Conservation (phyloP, 495 filamentous ascomycete species). For the Lasiosphaeria miniovina region DNA sequence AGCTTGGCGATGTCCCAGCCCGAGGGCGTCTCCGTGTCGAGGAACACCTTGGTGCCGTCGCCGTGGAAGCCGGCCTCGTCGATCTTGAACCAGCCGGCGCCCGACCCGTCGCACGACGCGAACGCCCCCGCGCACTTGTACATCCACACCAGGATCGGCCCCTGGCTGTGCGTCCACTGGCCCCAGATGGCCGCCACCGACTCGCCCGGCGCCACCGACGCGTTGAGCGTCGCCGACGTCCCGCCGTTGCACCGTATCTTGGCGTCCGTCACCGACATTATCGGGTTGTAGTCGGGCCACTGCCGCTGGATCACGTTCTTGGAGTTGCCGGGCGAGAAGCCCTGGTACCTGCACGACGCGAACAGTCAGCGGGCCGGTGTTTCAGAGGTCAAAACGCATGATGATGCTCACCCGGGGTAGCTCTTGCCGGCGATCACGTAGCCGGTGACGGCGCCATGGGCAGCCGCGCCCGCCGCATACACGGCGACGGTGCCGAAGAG, state of each 20-base stretch:
- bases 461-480: slow-evolving; percentile 39
- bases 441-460: slow-evolving; percentile 56
- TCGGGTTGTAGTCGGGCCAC: slow-evolving; percentile 55
- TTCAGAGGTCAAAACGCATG: background rate
- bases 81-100: slow-evolving; percentile 58
- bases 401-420: slow-evolving; percentile 43
- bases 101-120: slow-evolving; percentile 43
- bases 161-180: slow-evolving; percentile 58
- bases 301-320: slow-evolving; percentile 53
- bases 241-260: slow-evolving; percentile 58
- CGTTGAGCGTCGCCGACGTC: slow-evolving; percentile 41
- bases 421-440: slow-evolving; percentile 53
- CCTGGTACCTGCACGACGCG: slow-evolving; percentile 44
- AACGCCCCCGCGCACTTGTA: slow-evolving; percentile 50
- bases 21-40: slow-evolving; percentile 27
- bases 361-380: background rate
- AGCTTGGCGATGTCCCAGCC: slow-evolving; percentile 37
- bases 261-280: slow-evolving; percentile 35
- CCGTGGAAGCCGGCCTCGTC: slow-evolving; percentile 52
- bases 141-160: slow-evolving; percentile 56
- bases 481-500: slow-evolving; percentile 22
- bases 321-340: slow-evolving; percentile 43
- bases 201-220: slow-evolving; percentile 44
- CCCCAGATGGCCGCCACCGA: slow-evolving; percentile 50
- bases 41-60: slow-evolving; percentile 29